phyloP scores from a whole-genome alignment of 1,139 yeast genomes.

The Candida mesenterica region DNA sequence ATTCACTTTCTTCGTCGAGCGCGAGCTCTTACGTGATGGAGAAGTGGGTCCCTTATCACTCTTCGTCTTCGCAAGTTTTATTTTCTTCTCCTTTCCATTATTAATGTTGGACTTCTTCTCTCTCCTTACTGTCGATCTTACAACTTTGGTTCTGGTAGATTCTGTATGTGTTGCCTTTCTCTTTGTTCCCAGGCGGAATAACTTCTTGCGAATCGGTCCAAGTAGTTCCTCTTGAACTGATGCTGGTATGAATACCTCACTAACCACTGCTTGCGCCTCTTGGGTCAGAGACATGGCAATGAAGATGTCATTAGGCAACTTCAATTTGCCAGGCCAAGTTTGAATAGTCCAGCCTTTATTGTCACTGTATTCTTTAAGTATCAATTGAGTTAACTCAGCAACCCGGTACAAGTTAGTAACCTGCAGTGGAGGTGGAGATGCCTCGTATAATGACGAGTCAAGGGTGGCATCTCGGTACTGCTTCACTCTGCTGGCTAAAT shows the following conservation, averaged over 20 bases:
- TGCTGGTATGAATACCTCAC: constrained; percentile 52
- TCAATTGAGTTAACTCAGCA: constrained; percentile 71
- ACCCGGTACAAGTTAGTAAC: constrained; percentile 55
- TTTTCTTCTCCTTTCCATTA: constrained; percentile 14
- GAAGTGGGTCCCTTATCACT: constrained; percentile 10
- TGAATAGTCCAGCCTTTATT: constrained; percentile 65
- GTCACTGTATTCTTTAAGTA: constrained; percentile 59
- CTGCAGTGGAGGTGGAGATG: constrained; percentile 23
- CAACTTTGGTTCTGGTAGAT: too few species aligned
- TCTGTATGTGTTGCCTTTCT: too few species aligned
- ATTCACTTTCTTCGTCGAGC: constrained; percentile 37
- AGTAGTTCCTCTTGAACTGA: constrained; percentile 30
- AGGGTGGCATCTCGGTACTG: constrained; percentile 65
- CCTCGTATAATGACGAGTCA: constrained; percentile 34
- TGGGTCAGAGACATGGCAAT: constrained; percentile 49
- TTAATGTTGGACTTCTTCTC: not conserved
- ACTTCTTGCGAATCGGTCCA: constrained; percentile 24
- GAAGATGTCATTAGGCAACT: constrained; percentile 64
- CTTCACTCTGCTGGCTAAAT: constrained; percentile 75
- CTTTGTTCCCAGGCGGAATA: constrained; percentile 15
- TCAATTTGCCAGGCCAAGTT: constrained; percentile 79
- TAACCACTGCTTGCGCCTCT: constrained; percentile 46
- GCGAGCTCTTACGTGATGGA: constrained; percentile 44
- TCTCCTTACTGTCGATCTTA: too few species aligned
- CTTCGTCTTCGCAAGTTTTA: constrained; percentile 12